Evolutionary conservation across 2,329 filamentous ascomycete species (phyloP), one percentile per base, ranked within the genome.

Genomic region (Fonsecaea multimorphosa): DNA sequence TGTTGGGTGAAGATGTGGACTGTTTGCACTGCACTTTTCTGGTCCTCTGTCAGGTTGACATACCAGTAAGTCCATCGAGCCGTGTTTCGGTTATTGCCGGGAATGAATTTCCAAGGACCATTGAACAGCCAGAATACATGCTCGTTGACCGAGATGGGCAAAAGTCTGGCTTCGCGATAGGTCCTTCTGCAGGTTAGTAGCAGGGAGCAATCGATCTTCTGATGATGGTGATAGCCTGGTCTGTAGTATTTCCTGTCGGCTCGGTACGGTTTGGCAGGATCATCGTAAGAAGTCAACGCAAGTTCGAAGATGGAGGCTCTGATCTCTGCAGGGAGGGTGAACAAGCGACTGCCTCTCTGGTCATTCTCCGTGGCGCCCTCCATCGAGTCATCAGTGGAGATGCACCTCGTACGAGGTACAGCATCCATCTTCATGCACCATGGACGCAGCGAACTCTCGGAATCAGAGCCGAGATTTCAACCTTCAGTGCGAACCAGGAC

Each of bases 261-360:
- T 5, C 60, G 62, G 56, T 74, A 75, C 7, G 71, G 68, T 51
- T 67, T 70, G 14, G 63, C 53, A 9, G 60, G 61, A 49, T 74
- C 70, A 24, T 68, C 52, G 49, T 70, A 58, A 59, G 66, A 62
- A 14, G 36, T 65, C 2, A 84, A 72, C 0, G 74, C 78, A 52
- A 74, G 75, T 9, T 73, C 64, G 71, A 84, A 87, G 56, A 87
- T 83, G 1, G 74, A 71, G 65, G 77, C 76, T 61, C 85, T 81
- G 14, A 86, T 69, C 71, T 87, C 85, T 16, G 78, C 78, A 0
- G 85, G 84, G 0, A 86, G 71, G 1, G 61, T 46, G 68, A 81
- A 82, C 0, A 83, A 71, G 2, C 66, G 66, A 34, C 71, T 71
- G 49, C 71, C 61, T 1, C 34, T 51, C 65, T 74, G 71, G 19